These are phyloP conservation scores for Exophiala aquamarina DNA, from an alignment of 2,329 filamentous ascomycete species.

Conservation along the genomic window DNA sequence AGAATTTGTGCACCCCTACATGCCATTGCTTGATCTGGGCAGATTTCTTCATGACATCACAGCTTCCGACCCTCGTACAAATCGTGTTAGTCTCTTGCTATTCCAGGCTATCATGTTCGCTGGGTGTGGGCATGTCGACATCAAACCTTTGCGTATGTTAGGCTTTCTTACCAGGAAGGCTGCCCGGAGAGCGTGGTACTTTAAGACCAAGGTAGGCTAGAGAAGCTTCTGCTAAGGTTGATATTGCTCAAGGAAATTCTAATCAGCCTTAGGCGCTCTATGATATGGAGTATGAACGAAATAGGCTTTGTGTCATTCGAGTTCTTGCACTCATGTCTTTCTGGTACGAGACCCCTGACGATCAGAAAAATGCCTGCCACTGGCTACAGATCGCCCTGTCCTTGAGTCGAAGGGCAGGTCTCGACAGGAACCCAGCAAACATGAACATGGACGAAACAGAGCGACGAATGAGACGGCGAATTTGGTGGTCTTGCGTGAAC, in stretches of 20 bases:
- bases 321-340: slow-evolving; percentile 88
- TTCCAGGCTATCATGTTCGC: slow-evolving; percentile 96
- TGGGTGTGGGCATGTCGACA: slow-evolving; percentile 80
- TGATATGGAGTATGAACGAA: slow-evolving; percentile 90
- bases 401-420: slow-evolving; percentile 83
- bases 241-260: background rate
- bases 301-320: slow-evolving; percentile 84
- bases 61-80: slow-evolving; percentile 52
- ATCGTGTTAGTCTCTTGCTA: slow-evolving; percentile 70
- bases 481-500: slow-evolving; percentile 98
- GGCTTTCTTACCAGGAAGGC: slow-evolving; percentile 75
- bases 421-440: slow-evolving; percentile 81
- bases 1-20: slow-evolving; percentile 88
- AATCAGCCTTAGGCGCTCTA: slow-evolving; percentile 67
- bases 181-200: slow-evolving; percentile 71
- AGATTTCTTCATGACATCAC: slow-evolving; percentile 58
- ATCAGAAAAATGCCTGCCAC: slow-evolving; percentile 96
- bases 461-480: slow-evolving; percentile 84
- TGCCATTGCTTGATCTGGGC: slow-evolving; percentile 75
- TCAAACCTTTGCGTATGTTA: slow-evolving; percentile 69
- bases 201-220: background rate
- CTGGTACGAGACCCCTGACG: slow-evolving; percentile 94
- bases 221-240: background rate
- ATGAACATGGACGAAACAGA: slow-evolving; percentile 71
- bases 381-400: slow-evolving; percentile 97